Base-by-base conservation (phyloP, 2,329 filamentous ascomycete genomes). In the Colletotrichum lini region DNA sequence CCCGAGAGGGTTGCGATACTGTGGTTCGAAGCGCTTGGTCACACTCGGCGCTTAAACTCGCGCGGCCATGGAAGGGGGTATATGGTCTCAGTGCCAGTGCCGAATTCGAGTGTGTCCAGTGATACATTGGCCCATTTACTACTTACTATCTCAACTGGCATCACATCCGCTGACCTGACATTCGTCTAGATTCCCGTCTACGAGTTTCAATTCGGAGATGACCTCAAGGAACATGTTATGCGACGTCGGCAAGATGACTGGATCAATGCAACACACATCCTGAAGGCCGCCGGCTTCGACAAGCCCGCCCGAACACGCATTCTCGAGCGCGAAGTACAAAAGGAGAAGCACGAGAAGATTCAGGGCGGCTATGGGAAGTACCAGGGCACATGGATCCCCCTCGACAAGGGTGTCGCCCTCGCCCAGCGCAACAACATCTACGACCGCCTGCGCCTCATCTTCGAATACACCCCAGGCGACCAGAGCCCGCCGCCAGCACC, bases 241-340 rank as follows among this genome's bases (percentile, higher is more conserved):
- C 93, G 96, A 81, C 91, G 96, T 61, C 91, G 96, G 72, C 89
- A 91, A 64, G 96, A 99, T 82, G 91, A 98, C 82, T 99, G 96
- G 95, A 96, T 99, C 84, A 99, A 99, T 86, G 96, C 96, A n/a
- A 99, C 96, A 65, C 96, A 99, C 80, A 98, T 99, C 72, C 86
- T 99, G 59, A 99, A 99, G 80, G 94, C 97, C 50, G 96, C 96
- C 73, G 96, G 96, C 67, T 98, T 98, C 79, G 96, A 99, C 82
- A 99, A 99, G 82, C 96, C 96, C 3, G 94, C 96, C 15, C 89
- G 96, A 79, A 99, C 96, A 50, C 90, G 96, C 74, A 98, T 99
- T 68, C 88, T 99, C 6, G 96, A 99, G 84, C 90, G 96, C 75
- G 96, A 99, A 79, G 96, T 99, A 9, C 96, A 99, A 79, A 98